Percentiles rank a stretch among this genome's conserved stretches.
Conservation (phyloP, 2,329 filamentous ascomycete genomes). For the Fusarium sp. region DNA sequence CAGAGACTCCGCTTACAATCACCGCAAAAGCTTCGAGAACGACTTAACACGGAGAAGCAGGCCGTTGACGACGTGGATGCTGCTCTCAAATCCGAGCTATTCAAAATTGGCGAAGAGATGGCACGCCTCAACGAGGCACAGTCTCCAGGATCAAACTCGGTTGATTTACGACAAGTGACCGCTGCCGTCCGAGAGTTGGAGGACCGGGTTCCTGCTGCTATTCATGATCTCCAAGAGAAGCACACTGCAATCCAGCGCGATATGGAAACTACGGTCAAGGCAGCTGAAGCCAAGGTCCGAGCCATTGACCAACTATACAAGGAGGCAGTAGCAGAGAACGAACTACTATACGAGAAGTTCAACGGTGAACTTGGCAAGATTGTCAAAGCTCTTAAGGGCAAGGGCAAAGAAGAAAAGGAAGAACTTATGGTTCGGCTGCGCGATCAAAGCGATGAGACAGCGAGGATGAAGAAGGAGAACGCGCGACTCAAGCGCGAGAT, state of each 20-base stretch:
- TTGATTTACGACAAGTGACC: conserved; percentile 62
- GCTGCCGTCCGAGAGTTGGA: conserved; percentile 74
- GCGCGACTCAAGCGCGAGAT: conserved; percentile 84
- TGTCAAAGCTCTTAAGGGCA: conserved; percentile 76
- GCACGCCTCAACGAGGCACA: conserved; percentile 62
- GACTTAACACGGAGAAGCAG: conserved; percentile 83
- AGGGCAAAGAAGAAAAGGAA: conserved; percentile 80
- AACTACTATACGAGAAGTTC: conserved; percentile 90
- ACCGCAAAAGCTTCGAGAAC: conserved; percentile 82
- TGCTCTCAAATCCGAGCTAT: conserved; percentile 78
- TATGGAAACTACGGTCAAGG: conserved; percentile 75
- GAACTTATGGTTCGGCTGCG: conserved; percentile 78
- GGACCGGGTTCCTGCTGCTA: conserved; percentile 68
- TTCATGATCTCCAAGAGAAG: conserved; percentile 69
- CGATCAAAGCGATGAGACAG: conserved; percentile 81
- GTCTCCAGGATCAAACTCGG: conserved; percentile 45
- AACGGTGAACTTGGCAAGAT: conserved; percentile 91
- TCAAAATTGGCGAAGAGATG: conserved; percentile 84
- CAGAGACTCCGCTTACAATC: conserved; percentile 75
- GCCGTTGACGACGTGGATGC: conserved; percentile 76
- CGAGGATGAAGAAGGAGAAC: conserved; percentile 85
- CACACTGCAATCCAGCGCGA: conserved; percentile 75
- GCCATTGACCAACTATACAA: conserved; percentile 90
- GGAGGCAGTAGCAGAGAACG: conserved; percentile 89
- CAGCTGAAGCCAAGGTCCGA: conserved; percentile 81